Conservation (phyloP, 2,329 filamentous ascomycete species). For the Apiospora rasikravindrae region DNA sequence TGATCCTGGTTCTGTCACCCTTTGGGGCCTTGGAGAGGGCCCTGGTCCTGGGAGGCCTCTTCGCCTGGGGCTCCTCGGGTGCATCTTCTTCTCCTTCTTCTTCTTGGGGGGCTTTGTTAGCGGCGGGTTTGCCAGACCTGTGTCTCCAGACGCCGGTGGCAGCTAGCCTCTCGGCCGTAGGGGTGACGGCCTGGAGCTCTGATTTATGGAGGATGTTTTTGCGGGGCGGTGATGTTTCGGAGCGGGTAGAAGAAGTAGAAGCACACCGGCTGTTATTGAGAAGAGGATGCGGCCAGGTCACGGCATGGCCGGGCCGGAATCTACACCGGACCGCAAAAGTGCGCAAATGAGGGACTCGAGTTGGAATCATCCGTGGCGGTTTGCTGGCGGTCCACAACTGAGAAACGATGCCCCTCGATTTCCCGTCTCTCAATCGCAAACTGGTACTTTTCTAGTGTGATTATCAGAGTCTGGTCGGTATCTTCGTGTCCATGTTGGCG, state of each 20-base stretch:
- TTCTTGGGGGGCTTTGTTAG: not conserved
- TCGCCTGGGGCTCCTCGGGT: not conserved
- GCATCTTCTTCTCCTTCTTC: not conserved
- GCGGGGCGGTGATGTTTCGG: not conserved
- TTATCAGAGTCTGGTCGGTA: not conserved
- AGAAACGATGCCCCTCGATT: not conserved
- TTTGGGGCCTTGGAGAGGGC: not conserved
- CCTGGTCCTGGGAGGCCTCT: not conserved
- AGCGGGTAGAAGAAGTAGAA: not conserved
- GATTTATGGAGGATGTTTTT: not conserved
- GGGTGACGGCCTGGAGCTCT: slow-evolving; percentile 21
- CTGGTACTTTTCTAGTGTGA: not conserved
- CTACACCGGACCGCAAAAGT: slow-evolving; percentile 8
- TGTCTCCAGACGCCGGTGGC: slow-evolving; percentile 28
- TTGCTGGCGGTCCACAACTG: not conserved
- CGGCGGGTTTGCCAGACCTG: not conserved
- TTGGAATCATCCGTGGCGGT: slow-evolving; percentile 20
- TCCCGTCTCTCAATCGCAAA: no score
- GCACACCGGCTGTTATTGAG: not conserved
- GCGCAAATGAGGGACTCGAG: slow-evolving; percentile 19
- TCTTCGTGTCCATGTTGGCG: not conserved
- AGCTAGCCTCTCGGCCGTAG: slow-evolving; percentile 29
- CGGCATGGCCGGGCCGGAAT: not conserved
- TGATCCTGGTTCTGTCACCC: slow-evolving; percentile 51
- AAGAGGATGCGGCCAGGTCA: not conserved